A percentile compares a stretch with the other conserved stretches of the same genome.
phyloP scores from a whole-genome alignment of 768 basidiomycete species.

The Tephrocybe sp. region DNA sequence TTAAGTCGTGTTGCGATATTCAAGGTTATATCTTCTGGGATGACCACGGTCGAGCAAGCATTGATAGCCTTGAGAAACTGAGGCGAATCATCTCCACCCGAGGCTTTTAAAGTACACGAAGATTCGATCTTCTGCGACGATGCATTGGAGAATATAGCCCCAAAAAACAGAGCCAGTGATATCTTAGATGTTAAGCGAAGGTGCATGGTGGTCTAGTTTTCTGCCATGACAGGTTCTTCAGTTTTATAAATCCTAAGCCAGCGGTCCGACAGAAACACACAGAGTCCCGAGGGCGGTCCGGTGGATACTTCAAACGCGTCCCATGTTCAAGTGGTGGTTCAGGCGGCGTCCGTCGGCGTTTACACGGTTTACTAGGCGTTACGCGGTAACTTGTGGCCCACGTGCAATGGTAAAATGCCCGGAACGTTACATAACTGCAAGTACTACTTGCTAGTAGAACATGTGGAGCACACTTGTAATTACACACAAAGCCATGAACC shows the following conservation, averaged over 20 bases:
- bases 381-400: too few species aligned
- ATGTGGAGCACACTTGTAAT: too few species aligned
- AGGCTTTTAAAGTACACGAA: constrained; percentile 42
- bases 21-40: constrained; percentile 48
- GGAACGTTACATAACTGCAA: too few species aligned
- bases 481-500: too few species aligned
- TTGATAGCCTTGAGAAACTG: constrained; percentile 43
- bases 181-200: background rate
- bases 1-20: constrained; percentile 51
- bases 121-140: background rate
- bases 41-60: constrained; percentile 38
- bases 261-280: constrained; percentile 12
- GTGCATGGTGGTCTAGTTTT: constrained; percentile 7
- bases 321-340: too few species aligned
- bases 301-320: background rate
- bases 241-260: constrained; percentile 2
- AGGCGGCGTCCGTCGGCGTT: too few species aligned
- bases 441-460: too few species aligned
- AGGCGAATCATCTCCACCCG: constrained; percentile 53
- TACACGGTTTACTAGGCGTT: background rate
- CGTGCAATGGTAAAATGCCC: too few species aligned
- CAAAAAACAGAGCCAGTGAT: constrained; percentile 3
- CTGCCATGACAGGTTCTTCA: too few species aligned
- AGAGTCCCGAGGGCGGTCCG: constrained; percentile 13
- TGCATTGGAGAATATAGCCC: constrained; percentile 7